These are phyloP conservation scores for Ceratocystis smalleyi DNA, from an alignment of 2,329 filamentous ascomycete genomes.

Conservation along the genomic window DNA sequence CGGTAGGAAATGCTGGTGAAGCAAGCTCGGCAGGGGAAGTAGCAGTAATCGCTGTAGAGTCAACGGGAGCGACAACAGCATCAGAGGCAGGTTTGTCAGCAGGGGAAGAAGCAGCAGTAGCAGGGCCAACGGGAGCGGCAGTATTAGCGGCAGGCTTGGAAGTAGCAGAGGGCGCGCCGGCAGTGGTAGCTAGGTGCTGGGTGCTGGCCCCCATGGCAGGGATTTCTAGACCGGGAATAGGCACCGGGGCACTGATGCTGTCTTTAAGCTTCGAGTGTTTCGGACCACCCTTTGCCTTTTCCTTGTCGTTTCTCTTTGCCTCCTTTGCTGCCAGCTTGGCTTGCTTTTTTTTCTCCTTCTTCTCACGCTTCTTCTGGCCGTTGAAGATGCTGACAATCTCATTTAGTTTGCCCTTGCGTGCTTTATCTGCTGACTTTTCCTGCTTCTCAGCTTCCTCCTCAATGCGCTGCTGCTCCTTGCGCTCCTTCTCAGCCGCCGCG, in stretches of 20 bases:
- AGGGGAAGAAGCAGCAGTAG: not conserved
- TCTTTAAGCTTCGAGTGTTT: constrained; percentile 19
- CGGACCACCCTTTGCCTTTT: constrained; percentile 14
- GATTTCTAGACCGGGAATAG: not conserved
- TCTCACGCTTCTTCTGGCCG: constrained; percentile 46
- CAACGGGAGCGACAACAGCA: not conserved
- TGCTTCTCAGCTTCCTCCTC: constrained; percentile 64
- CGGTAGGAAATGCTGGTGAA: not conserved
- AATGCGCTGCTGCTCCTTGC: constrained; percentile 55
- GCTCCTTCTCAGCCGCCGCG: constrained; percentile 27
- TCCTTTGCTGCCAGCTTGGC: constrained; percentile 33
- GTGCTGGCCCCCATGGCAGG: not conserved
- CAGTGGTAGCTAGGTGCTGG: not conserved
- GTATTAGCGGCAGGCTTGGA: not conserved
- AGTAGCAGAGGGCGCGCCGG: not conserved
- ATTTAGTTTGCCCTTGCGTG: constrained; percentile 42
- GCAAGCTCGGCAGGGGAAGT: not conserved
- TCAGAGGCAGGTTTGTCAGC: not conserved
- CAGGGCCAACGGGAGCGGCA: not conserved
- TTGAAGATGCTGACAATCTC: constrained; percentile 48
- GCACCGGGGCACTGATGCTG: not conserved
- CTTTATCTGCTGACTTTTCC: constrained; percentile 64
- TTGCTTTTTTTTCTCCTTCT: constrained; percentile 41
- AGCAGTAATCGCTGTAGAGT: not conserved
- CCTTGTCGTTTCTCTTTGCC: constrained; percentile 21